Evolutionary conservation across 768 basidiomycete genomes (phyloP), one percentile per base, ranked within the genome.

Genomic region (Trichaptum fuscoviolaceum): DNA sequence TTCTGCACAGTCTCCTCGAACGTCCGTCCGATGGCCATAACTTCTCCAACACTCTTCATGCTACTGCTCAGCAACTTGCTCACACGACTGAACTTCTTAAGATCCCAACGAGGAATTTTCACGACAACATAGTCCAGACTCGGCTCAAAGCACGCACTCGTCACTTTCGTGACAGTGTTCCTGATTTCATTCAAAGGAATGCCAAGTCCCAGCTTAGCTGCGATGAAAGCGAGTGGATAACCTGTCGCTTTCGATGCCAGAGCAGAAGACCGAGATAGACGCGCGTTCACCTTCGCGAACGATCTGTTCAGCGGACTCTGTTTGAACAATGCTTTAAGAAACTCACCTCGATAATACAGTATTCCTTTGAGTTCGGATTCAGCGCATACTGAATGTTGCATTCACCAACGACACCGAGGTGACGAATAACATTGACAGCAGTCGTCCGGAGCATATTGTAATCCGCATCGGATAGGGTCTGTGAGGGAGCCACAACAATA

Each of bases 1-100:
- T 99, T 99, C 77, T 99, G 96, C 65, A 99, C 90, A 0, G 96
- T 98, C 82, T 99, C 96, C 76, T 99, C 96, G 73, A 99, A 99
- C 5, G 95, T 97, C 71, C 96, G 83, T 17, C 96, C 96, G 70
- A 99, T 99, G 71, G 93, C 94, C 97, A 99, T 99, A 66, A 99
- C 96, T 78, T 99, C 96, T 27, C 96, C 96, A 8, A 99, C 96
- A 72, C 92, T 95, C 85, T 99, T 99, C 96, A 99, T 99, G 78
- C 92, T 94, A 71, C 91, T 93, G 77, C 93, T 94, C 62, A 99
- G 81, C 57, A 92, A 82, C 67, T 91, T 86, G 75, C 93, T 95
- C 73, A 99, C 96, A 60, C 96, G 88, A 72, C 73, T 94, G 81
- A 99, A 99, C 84, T 99, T 99, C 79, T 96, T 96, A 74, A 99